A percentile compares a stretch with the other conserved stretches of the same genome.
Evolutionary conservation across 2,329 filamentous ascomycete species (phyloP).

Genomic region (Beauveria rudraprayagi): DNA sequence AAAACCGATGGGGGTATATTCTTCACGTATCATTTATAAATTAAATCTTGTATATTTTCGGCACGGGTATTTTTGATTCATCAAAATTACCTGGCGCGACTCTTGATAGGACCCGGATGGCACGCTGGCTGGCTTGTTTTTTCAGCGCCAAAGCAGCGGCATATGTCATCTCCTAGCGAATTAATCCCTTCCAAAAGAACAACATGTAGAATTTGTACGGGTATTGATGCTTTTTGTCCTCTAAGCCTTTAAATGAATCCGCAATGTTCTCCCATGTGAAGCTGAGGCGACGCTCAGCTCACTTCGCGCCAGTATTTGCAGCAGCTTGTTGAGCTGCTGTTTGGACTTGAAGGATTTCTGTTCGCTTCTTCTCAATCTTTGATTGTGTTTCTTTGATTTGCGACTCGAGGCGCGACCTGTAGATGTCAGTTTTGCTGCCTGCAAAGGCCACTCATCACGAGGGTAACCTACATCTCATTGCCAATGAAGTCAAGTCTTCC

Average conservation of each 20-base stretch:
- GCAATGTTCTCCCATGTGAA: neutral
- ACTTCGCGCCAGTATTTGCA: slow-evolving; percentile 3
- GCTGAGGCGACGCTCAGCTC: neutral
- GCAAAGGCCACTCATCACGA: neutral
- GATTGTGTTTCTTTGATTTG: slow-evolving; percentile 48
- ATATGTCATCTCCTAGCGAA: neutral
- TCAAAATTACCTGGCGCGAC: no score
- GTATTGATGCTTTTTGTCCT: neutral
- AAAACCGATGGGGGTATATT: no score
- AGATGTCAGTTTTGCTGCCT: neutral
- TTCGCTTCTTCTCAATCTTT: slow-evolving; percentile 51
- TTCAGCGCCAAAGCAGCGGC: neutral
- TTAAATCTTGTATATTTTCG: no score
- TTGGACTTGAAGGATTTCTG: slow-evolving; percentile 51
- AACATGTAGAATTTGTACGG: neutral
- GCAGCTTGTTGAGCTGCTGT: slow-evolving; percentile 37
- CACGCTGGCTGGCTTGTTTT: no score
- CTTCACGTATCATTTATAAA: no score
- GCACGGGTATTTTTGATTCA: no score
- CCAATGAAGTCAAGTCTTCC: slow-evolving; percentile 86
- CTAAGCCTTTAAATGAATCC: slow-evolving; percentile 8
- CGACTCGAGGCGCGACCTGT: slow-evolving; percentile 34
- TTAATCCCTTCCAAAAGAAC: neutral
- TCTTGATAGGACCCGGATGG: no score
- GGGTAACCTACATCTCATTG: slow-evolving; percentile 73